Base-by-base conservation (phyloP, 106 monocot genomes). In the Apostasia shenzhenica region DNA sequence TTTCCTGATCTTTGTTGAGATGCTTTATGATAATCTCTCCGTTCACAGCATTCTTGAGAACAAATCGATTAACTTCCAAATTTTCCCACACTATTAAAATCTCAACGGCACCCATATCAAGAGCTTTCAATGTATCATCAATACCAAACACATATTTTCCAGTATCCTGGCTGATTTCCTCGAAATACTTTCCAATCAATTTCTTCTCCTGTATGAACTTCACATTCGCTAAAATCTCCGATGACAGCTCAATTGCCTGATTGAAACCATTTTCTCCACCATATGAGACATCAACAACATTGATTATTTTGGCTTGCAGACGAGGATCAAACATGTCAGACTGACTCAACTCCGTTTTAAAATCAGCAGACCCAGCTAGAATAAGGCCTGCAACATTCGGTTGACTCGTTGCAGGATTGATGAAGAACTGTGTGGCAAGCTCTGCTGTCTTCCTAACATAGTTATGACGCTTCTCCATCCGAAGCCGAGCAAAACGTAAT, bases 391-490 rank as follows among this genome's bases (percentile, higher is more conserved):
- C 41, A 68, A 76, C 75, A 76, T 76, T 76, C 6, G 75, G 75
- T 53, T 76, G 75, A 61, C 69, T 76, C 38, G 75, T 76, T 44
- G 75, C 68, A 54, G 67, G 67, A 51, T 76, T 76, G 49, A 76
- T 76, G 61, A 44, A 76, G 61, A 68, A 69, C 42, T 76, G 75
- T 8, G 68, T 76, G 6, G 75, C 75, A n/a, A 69, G 69, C 50
- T 81, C 85, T 5, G 85, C 85, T 8, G 85, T 81, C 55, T 85
- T 85, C 45, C 85, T 48, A 3, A 85, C 85, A 81, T 85, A 85
- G 47, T 85, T 81, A 66, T 85, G 85, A 5, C 85, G 85, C 49
- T 85, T 85, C 50, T 85, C 85, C 85, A 85, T 85, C 10, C 85
- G 85, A 72, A 85, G 81, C 6, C 81, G 71, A 40, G 85, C 85